phyloP scores from a whole-genome alignment of 106 monocot genomes.

The Acorus calamus region DNA sequence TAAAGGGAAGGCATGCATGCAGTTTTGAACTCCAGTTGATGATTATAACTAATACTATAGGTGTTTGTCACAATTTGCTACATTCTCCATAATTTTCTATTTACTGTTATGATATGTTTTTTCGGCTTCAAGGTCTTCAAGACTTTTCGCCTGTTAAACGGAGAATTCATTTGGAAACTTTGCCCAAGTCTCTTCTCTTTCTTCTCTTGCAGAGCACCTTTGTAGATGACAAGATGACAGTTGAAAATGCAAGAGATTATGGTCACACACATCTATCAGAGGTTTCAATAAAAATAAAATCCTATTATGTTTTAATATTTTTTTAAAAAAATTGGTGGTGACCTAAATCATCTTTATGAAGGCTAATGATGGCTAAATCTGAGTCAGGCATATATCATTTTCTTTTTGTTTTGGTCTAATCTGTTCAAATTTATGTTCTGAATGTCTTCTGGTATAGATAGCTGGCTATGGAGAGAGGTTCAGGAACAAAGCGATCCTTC shows the following conservation, averaged over 20 bases:
- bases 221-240: slow-evolving; percentile 53
- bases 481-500: slow-evolving; percentile 77
- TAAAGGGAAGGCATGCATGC: too few species aligned
- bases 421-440: neutral
- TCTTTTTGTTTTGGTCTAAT: neutral
- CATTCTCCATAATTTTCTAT: too few species aligned
- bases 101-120: neutral
- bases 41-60: too few species aligned
- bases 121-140: neutral
- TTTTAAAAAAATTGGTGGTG: too few species aligned
- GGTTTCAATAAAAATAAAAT: slow-evolving; percentile 17
- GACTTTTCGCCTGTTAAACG: neutral
- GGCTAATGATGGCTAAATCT: too few species aligned
- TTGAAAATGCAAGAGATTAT: slow-evolving; percentile 76
- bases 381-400: too few species aligned
- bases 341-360: too few species aligned
- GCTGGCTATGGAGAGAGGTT: slow-evolving; percentile 40
- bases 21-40: too few species aligned
- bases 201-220: slow-evolving; percentile 56
- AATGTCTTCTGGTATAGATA: slow-evolving; percentile 32
- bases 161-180: neutral
- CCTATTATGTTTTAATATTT: too few species aligned
- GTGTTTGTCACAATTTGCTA: too few species aligned
- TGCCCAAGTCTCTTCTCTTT: neutral
- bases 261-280: slow-evolving; percentile 87